phyloP scores from a whole-genome alignment of 495 filamentous ascomycete species.

The Penicillium taxi region DNA sequence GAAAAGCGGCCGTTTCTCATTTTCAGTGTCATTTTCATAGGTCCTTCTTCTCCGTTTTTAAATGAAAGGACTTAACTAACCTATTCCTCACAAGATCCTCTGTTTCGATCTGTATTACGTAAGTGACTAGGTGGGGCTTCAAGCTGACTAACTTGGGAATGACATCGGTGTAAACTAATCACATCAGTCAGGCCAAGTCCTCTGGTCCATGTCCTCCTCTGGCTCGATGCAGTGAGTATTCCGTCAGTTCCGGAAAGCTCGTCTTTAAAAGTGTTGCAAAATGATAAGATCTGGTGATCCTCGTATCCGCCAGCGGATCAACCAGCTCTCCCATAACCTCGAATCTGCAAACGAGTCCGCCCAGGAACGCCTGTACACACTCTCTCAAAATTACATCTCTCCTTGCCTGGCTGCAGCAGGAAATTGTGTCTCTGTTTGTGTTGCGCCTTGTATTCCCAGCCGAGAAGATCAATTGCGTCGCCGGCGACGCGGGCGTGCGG shows the following conservation, averaged over 20 bases:
- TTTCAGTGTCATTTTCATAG: too few relatives aligned
- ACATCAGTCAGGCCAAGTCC: too few relatives aligned
- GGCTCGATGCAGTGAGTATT: slow-evolving; percentile 10
- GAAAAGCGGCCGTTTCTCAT: too few relatives aligned
- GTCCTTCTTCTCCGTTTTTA: too few relatives aligned
- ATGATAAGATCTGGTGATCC: slow-evolving; percentile 75
- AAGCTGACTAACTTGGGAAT: slow-evolving; percentile 20
- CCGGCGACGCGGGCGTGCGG: slow-evolving; percentile 58
- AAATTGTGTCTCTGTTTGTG: slow-evolving; percentile 59
- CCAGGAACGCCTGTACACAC: slow-evolving; percentile 79
- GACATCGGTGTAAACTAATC: slow-evolving; percentile 16
- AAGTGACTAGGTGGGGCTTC: too few relatives aligned
- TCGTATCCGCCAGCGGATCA: slow-evolving; percentile 86
- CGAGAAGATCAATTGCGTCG: slow-evolving; percentile 68
- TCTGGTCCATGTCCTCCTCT: slow-evolving; percentile 1
- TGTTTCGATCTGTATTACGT: too few relatives aligned
- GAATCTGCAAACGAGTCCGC: slow-evolving; percentile 88
- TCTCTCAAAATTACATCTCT: slow-evolving; percentile 73
- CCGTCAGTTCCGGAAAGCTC: not conserved
- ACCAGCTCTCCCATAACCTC: slow-evolving; percentile 84
- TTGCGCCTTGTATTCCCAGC: slow-evolving; percentile 61
- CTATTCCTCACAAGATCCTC: too few relatives aligned
- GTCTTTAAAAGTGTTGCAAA: slow-evolving; percentile 4
- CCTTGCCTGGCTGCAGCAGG: slow-evolving; percentile 68
- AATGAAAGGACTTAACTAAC: too few relatives aligned